phyloP scores from a whole-genome alignment of 768 basidiomycete species.

The Suillus bovinus region DNA sequence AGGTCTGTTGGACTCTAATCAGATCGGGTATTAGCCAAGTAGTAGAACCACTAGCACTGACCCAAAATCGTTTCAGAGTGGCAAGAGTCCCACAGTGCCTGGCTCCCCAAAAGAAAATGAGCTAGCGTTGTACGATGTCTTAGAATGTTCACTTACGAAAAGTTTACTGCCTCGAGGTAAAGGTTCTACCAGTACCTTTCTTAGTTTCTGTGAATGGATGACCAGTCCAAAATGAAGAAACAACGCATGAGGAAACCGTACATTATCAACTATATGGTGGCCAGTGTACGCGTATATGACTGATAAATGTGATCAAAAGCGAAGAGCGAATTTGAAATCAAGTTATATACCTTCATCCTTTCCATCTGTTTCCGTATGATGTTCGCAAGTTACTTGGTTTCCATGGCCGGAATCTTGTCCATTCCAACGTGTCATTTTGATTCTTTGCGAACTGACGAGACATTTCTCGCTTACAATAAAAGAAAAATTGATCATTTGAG shows the following conservation, averaged over 20 bases:
- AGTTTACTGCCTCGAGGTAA: conserved; percentile 29
- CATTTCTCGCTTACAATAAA: conserved; percentile 47
- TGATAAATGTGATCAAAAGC: conserved; percentile 5
- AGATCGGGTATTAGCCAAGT: not conserved
- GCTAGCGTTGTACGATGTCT: not conserved
- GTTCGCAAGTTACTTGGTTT: conserved; percentile 41
- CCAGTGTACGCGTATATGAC: conserved; percentile 15
- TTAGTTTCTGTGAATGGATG: conserved; percentile 19
- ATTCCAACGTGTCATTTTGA: not conserved
- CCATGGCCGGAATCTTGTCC: conserved; percentile 51
- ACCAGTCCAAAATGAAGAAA: conserved; percentile 14
- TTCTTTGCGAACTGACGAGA: not conserved
- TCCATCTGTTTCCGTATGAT: conserved; percentile 50
- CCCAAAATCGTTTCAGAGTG: conserved; percentile 33
- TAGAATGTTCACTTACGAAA: conserved; percentile 22
- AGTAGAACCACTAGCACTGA: not conserved
- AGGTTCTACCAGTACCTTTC: conserved; percentile 23
- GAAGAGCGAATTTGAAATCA: not conserved
- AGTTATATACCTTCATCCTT: conserved; percentile 51
- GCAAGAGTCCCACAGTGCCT: conserved; percentile 33
- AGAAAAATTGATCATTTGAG: conserved; percentile 53
- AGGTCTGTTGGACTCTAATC: conserved; percentile 20
- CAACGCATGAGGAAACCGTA: conserved; percentile 19
- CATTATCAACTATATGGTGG: conserved; percentile 25
- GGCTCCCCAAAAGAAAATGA: not conserved